Evolutionary conservation across 1,139 yeast genomes (phyloP), one percentile per base, ranked within the genome.

Genomic region (Blastobotrys malaysiensis): DNA sequence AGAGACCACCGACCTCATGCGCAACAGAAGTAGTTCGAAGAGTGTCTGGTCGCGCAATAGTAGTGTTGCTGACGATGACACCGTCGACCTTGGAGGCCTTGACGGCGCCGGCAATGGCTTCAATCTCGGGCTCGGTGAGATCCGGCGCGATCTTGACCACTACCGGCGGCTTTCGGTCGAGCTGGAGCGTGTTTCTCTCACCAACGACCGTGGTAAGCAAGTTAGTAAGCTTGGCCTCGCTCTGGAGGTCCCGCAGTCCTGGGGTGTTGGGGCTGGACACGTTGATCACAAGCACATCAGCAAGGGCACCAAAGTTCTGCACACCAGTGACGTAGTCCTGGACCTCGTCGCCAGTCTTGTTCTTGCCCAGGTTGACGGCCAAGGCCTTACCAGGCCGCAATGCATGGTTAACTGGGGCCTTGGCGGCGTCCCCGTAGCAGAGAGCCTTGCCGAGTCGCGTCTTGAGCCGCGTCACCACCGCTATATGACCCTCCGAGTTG

Each of bases 251-350:
- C 65, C 98, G 81, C 61, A 91, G 77, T 1, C 98, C 98, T 1
- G 98, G 97, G 1, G 98, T 93, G 68, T 91, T 91, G 57, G 99
- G 99, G 50, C 96, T 87, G 0, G 97, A 89, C n/a, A 91, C 97
- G 65, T 91, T 91, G 60, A 91, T 80, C 44, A 91, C 93, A 56
- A 91, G 74, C 5, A 88, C 91, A 72, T 93, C 98, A 3, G 98
- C 97, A 64, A 79, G 83, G 13, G 84, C 82, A 9, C 95, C 96
- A 62, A 91, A 81, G 54, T 85, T 76, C 57, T 81, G 80, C 44
- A 93, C 96, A 56, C 99, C 99, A 60, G 80, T 78, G 52, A 87
- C 81, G 66, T 89, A 91, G 69, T 93, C 99, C 57, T 82, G 76
- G 52, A 89, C 81, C 68, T 90, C 97, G 65, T 91, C 97, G 9